Base-by-base conservation (phyloP, 345 rosid genomes). In the Eutrema japonicum region DNA sequence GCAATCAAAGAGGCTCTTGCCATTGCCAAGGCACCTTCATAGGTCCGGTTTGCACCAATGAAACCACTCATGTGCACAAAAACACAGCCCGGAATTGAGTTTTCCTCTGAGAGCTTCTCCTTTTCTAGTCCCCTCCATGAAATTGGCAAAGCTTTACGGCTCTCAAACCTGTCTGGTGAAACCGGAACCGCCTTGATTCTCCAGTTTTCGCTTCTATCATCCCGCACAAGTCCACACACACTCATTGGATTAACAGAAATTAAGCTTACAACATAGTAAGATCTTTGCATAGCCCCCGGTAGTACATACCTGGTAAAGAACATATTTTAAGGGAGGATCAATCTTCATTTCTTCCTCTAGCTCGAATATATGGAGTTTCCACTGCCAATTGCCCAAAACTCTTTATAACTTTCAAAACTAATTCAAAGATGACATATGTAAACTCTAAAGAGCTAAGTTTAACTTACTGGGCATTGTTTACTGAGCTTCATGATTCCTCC, bases 31-130 rank as follows among this genome's bases (percentile, higher is more conserved):
- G 88, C 89, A 66, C 98, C 98, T 65, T 74, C 92, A 14, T 76
- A 86, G 12, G 77, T 89, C 70, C 72, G 80, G 68, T 89, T 89
- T 53, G 85, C 91, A n/a, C 92, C 97, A 3, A 86, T 89, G 71
- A 89, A 91, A 27, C 97, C 96, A 32, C 93, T 87, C 89, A 89
- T 88, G 71, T 90, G 96, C 75, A 93, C 88, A 53, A 90, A 93
- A 30, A 90, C 87, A 60, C 90, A 83, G 10, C 87, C 88, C 0
- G 86, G 83, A 68, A 93, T 85, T 61, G 87, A 84, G 0, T 88
- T 78, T 65, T 72, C 84, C 67, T 73, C 78, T 5, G 93, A 87
- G 55, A 89, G 93, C 18, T 87, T 82, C 30, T 85, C 83, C 3
- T 79, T 89, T 66, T 91, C 87, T 55, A 86, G 83, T 32, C 97